These are phyloP conservation scores for Tetramitus jugosus DNA, from an alignment of 208 protist genomes.

Conservation along the genomic window DNA sequence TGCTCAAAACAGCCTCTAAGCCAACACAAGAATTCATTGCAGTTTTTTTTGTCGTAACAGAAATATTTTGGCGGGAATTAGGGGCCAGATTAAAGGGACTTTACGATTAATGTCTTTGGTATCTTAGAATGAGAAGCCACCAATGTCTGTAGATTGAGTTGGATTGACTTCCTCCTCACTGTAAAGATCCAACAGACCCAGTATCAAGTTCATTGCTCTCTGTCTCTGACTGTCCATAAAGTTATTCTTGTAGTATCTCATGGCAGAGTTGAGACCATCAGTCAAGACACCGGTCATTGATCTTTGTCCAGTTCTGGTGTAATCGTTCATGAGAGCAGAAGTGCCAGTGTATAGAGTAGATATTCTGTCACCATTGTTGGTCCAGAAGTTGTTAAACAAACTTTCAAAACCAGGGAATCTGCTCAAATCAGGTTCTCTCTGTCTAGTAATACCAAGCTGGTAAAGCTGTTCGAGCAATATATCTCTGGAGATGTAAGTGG, in stretches of 20 bases:
- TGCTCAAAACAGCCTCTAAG: too few species aligned
- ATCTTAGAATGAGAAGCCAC: too few species aligned
- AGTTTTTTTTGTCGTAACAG: too few species aligned
- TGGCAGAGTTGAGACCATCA: constrained; percentile 24
- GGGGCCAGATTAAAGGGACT: too few species aligned
- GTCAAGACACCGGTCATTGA: constrained; percentile 13
- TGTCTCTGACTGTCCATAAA: constrained; percentile 22
- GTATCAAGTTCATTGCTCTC: constrained; percentile 8
- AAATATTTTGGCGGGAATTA: too few species aligned
- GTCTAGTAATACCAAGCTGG: not conserved
- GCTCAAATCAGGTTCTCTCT: not conserved
- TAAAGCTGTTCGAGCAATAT: not conserved
- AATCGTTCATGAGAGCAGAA: constrained; percentile 16
- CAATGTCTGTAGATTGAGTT: not conserved
- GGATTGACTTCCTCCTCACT: not conserved
- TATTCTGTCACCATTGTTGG: constrained; percentile 27
- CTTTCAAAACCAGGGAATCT: not conserved
- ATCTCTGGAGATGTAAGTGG: constrained; percentile 1
- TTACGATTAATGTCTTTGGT: too few species aligned
- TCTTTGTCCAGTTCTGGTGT: constrained; percentile 24
- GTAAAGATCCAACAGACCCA: constrained; percentile 4
- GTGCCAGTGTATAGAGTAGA: constrained; percentile 21
- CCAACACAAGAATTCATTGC: too few species aligned
- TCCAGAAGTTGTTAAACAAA: constrained; percentile 15
- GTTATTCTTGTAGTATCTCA: constrained; percentile 27